These are phyloP conservation scores for Komagataella pseudopastoris DNA, from an alignment of 805 yeast genomes.

Conservation along the genomic window DNA sequence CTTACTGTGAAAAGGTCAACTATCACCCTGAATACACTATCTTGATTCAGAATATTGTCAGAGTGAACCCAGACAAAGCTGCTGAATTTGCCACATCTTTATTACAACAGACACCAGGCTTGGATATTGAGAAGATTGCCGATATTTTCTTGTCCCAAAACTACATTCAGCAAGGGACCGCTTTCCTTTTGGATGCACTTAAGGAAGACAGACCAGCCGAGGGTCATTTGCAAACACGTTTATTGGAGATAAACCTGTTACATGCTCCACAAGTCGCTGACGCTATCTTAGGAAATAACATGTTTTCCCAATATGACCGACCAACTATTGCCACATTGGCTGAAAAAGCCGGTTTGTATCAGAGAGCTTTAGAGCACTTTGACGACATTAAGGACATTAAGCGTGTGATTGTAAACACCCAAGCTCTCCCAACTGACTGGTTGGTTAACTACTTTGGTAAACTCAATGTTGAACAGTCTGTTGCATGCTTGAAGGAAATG, in stretches of 20 bases:
- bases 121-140: slow-evolving; percentile 77
- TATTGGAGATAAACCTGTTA: slow-evolving; percentile 80
- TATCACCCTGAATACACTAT: slow-evolving; percentile 85
- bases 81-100: slow-evolving; percentile 91
- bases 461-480: slow-evolving; percentile 85
- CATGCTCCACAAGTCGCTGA: slow-evolving; percentile 99
- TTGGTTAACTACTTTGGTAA: slow-evolving; percentile 85
- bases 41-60: slow-evolving; percentile 77
- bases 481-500: slow-evolving; percentile 79
- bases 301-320: slow-evolving; percentile 92
- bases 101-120: slow-evolving; percentile 44
- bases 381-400: slow-evolving; percentile 92
- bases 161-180: slow-evolving; percentile 94
- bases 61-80: slow-evolving; percentile 95
- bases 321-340: slow-evolving; percentile 85
- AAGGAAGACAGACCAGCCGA: slow-evolving; percentile 90
- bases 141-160: slow-evolving; percentile 93
- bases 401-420: slow-evolving; percentile 84
- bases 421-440: slow-evolving; percentile 85
- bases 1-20: slow-evolving; percentile 81
- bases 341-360: slow-evolving; percentile 92
- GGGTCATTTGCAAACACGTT: slow-evolving; percentile 90
- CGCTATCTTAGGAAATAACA: slow-evolving; percentile 90
- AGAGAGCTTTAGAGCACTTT: slow-evolving; percentile 92
- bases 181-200: slow-evolving; percentile 87